A percentile compares a stretch with the other conserved stretches of the same genome.
Conservation (phyloP, 257 asterid genomes). For the Capsicum pubescens region DNA sequence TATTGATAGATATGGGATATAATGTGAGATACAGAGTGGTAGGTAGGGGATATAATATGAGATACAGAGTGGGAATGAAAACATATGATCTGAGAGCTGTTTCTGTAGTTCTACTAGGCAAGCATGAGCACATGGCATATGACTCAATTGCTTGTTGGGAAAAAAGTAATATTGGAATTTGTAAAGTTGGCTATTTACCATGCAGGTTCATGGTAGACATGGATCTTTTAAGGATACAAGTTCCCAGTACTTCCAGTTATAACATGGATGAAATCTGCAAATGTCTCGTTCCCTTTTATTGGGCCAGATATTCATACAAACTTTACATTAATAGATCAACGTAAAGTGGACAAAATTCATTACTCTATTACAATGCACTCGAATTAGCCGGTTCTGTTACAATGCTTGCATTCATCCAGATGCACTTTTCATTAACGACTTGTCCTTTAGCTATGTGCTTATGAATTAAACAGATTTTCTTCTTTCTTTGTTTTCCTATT, state of each 20-base stretch:
- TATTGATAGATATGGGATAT: not conserved
- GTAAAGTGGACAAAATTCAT: not conserved
- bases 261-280: not conserved
- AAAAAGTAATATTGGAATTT: not conserved
- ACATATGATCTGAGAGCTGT: not conserved
- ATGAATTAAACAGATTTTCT: not conserved
- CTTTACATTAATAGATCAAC: slow-evolving; percentile 8
- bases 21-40: not conserved
- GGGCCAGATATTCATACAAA: not conserved
- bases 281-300: not conserved
- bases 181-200: not conserved
- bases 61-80: not conserved
- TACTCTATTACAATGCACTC: not conserved
- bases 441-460: not conserved
- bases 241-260: not conserved
- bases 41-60: not conserved
- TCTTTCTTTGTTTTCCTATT: slow-evolving; percentile 34
- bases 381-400: not conserved
- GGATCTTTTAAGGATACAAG: not conserved
- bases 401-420: not conserved
- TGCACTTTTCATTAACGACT: not conserved
- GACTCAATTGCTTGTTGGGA: not conserved
- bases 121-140: not conserved
- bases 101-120: not conserved
- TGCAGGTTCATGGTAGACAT: slow-evolving; percentile 17